Percentiles rank a stretch among this genome's conserved stretches.
phyloP scores from a whole-genome alignment of 169 alveolate species.

The Cryptosporidium sp. region DNA sequence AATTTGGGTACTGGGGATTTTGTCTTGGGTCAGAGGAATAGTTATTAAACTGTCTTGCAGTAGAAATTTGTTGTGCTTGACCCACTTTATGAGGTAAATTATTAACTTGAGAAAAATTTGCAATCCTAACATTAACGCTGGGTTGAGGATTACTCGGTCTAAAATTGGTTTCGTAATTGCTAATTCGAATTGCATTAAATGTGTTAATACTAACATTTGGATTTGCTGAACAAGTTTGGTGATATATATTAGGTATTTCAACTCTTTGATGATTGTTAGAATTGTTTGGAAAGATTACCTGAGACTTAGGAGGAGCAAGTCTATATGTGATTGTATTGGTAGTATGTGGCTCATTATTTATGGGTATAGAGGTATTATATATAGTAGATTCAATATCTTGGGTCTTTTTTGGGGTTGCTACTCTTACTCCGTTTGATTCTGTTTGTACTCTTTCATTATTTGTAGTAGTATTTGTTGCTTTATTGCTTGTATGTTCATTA shows the following conservation, averaged over 20 bases:
- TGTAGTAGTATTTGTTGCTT: background rate
- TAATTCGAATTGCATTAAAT: conserved; percentile 49
- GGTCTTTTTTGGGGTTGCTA: background rate
- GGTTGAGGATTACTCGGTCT: conserved; percentile 67
- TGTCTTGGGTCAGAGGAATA: conserved; percentile 12
- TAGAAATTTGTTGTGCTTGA: conserved; percentile 50
- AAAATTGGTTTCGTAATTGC: conserved; percentile 28
- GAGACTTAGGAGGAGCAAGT: conserved; percentile 73
- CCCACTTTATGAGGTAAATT: conserved; percentile 21
- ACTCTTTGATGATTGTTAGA: conserved; percentile 3
- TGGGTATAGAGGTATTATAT: background rate
- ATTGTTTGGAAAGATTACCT: conserved; percentile 64
- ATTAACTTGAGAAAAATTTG: conserved; percentile 50
- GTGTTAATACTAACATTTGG: background rate
- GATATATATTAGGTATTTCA: conserved; percentile 7
- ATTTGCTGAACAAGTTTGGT: background rate
- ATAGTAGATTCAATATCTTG: background rate
- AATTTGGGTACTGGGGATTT: conserved; percentile 27
- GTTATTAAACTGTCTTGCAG: conserved; percentile 36
- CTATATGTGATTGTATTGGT: conserved; percentile 62
- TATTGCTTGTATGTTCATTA: background rate
- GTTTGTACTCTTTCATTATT: background rate
- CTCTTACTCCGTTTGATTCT: background rate
- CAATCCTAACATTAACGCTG: conserved; percentile 52
- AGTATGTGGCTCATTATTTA: conserved; percentile 54